Conservation (phyloP, 2,329 filamentous ascomycete species). For the Pyricularia sp. region DNA sequence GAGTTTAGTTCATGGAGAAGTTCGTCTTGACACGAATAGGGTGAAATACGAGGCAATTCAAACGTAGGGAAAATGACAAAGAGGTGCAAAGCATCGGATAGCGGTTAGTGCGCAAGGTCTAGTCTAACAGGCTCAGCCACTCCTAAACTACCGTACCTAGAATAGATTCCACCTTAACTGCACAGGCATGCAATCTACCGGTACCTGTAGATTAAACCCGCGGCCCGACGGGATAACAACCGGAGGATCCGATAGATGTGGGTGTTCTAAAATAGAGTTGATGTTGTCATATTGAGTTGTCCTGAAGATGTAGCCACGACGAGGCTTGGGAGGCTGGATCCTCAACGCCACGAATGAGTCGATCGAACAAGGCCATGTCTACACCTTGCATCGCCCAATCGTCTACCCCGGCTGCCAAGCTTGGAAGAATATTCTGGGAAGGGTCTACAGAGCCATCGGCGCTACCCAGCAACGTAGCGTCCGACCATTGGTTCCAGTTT, state of each 20-base stretch:
- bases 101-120: neutral
- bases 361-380: slow-evolving; percentile 23
- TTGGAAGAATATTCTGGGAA: slow-evolving; percentile 7
- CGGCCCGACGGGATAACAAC: too few species aligned
- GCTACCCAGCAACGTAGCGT: neutral
- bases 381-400: slow-evolving; percentile 25
- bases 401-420: slow-evolving; percentile 14
- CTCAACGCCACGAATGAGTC: slow-evolving; percentile 7
- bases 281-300: neutral
- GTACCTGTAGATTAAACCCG: too few species aligned
- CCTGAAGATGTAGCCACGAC: neutral
- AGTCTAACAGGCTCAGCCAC: neutral
- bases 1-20: neutral
- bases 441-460: neutral
- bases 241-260: too few species aligned
- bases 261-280: too few species aligned
- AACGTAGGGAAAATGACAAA: too few species aligned
- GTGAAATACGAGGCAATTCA: neutral
- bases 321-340: neutral
- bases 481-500: neutral
- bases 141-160: too few species aligned
- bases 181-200: too few species aligned
- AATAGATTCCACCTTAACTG: too few species aligned
- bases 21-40: neutral
- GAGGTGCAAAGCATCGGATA: neutral